Percentiles rank a stretch among this genome's conserved stretches.
Evolutionary conservation across 73 alveolate genomes (phyloP).

Genomic region (Paramecium octaurelia): DNA sequence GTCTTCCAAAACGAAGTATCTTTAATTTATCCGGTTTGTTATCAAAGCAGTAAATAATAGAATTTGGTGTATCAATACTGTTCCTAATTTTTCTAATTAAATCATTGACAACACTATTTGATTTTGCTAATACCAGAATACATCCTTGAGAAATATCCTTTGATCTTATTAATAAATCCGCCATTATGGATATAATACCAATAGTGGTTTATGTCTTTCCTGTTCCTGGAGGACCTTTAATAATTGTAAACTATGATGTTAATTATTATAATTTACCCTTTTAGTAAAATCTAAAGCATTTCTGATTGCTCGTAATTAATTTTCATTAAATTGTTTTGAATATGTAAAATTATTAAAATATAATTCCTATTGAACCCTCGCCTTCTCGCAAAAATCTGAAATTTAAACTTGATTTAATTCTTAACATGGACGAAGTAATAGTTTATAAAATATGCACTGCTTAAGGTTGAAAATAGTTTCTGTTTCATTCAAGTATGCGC

Average conservation of each 20-base stretch:
- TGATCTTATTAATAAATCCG: not conserved
- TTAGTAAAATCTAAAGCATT: not conserved
- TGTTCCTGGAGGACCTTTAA: conserved; percentile 23
- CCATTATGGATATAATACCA: not conserved
- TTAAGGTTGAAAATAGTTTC: not conserved
- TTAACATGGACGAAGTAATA: not conserved
- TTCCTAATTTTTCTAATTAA: not conserved
- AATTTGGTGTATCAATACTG: not conserved
- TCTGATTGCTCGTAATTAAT: not conserved
- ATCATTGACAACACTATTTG: conserved; percentile 31
- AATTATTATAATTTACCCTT: not conserved
- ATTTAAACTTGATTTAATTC: not conserved
- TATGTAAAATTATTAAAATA: not conserved
- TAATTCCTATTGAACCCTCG: not conserved
- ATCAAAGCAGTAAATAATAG: not conserved
- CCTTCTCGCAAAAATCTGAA: not conserved
- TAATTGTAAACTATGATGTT: not conserved
- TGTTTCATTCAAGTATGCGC: not conserved
- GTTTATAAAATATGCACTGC: not conserved
- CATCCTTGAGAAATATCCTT: not conserved
- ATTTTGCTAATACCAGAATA: not conserved
- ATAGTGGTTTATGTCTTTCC: conserved; percentile 23
- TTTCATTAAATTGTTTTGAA: not conserved
- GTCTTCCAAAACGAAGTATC: not conserved
- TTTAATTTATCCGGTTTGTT: not conserved